Percentiles rank a stretch among this genome's conserved stretches.
Conservation (phyloP, 352 stramenopile genomes). For the Elongisporangium anandrum region DNA sequence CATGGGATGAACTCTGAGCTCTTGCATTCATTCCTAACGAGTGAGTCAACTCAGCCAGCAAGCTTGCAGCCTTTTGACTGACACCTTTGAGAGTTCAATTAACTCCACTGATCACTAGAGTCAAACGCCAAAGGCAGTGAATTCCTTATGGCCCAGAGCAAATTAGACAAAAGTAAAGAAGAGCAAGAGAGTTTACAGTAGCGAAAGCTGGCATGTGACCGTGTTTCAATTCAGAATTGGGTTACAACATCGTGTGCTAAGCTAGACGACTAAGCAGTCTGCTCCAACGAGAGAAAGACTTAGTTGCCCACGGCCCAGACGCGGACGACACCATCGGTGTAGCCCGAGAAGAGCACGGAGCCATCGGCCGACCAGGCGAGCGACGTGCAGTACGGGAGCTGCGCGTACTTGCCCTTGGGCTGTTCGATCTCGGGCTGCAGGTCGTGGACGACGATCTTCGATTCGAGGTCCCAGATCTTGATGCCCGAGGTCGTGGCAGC, state of each 20-base stretch:
- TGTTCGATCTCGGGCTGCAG: conserved; percentile 91
- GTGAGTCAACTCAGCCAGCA: no score
- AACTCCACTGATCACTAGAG: no score
- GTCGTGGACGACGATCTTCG: conserved; percentile 98
- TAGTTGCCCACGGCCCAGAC: conserved; percentile 92
- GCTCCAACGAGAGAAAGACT: conserved; percentile 12
- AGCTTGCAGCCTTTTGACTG: no score
- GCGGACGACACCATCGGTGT: conserved; percentile 98
- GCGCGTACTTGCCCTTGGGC: conserved; percentile 91
- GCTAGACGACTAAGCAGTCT: not conserved
- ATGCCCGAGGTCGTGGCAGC: conserved; percentile 98
- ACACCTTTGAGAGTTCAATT: no score
- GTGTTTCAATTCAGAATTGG: conserved; percentile 3
- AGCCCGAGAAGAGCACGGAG: conserved; percentile 98
- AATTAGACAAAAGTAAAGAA: no score
- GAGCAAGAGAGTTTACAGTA: not conserved
- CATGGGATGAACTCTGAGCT: no score
- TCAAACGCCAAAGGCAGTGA: no score
- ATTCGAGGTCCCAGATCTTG: conserved; percentile 99
- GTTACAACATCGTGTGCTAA: not conserved
- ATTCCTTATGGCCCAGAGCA: no score
- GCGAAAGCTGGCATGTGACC: not conserved
- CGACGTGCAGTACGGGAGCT: conserved; percentile 95
- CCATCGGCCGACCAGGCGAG: conserved; percentile 98
- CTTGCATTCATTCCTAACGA: no score